These are phyloP conservation scores for Dothistroma pini DNA, from an alignment of 2,329 filamentous ascomycete species.

Conservation along the genomic window DNA sequence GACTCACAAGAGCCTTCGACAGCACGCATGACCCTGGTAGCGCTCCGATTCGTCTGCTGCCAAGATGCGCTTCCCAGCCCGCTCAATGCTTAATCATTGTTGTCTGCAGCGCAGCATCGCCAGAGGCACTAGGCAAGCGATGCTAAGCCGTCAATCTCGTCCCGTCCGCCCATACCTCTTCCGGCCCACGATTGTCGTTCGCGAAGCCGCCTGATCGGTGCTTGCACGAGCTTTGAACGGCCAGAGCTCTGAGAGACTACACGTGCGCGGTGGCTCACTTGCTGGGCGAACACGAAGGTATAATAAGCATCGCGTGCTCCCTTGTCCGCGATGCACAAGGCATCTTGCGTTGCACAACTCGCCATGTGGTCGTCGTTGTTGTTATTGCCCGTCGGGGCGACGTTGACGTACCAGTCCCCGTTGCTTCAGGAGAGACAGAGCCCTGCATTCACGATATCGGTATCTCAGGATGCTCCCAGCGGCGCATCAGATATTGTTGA, in stretches of 20 bases:
- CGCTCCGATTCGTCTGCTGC: background rate
- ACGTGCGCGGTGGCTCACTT: background rate
- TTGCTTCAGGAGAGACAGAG: slow-evolving; percentile 4
- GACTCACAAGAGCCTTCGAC: background rate
- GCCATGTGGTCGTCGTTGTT: slow-evolving; percentile 12
- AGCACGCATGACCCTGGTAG: background rate
- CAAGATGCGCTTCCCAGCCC: background rate
- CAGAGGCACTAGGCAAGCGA: background rate
- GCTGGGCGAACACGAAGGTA: background rate
- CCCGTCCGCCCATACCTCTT: background rate
- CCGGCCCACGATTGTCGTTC: background rate
- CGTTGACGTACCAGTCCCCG: slow-evolving; percentile 7
- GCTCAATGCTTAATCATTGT: background rate
- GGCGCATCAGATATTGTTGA: slow-evolving; percentile 7
- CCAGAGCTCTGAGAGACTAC: background rate
- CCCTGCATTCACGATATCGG: background rate
- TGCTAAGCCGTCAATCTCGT: background rate
- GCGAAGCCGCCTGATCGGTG: background rate
- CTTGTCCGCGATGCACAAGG: background rate
- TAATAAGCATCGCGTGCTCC: background rate
- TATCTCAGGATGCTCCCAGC: slow-evolving; percentile 4
- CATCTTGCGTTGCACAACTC: background rate
- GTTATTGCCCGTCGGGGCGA: slow-evolving; percentile 11
- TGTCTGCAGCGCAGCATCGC: background rate
- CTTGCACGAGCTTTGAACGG: background rate